Percentiles rank a stretch among this genome's conserved stretches.
Evolutionary conservation across 2,329 filamentous ascomycete genomes (phyloP).

Genomic region (Exophiala lecanii-corni): DNA sequence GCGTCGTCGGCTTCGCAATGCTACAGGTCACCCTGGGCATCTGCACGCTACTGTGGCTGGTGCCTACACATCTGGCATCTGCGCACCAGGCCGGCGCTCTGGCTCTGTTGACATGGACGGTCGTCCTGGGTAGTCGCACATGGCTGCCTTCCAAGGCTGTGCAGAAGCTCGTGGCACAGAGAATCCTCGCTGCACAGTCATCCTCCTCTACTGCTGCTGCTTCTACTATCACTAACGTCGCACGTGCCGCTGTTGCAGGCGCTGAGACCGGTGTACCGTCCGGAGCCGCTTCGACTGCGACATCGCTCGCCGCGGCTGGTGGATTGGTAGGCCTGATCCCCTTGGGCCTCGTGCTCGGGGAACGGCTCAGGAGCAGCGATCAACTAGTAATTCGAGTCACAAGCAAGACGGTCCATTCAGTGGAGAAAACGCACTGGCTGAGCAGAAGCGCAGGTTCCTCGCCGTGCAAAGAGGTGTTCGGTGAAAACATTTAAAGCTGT

Average conservation of each 20-base stretch:
- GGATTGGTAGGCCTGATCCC: neutral
- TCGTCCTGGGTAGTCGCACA: slow-evolving; percentile 73
- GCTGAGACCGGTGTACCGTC: too few species aligned
- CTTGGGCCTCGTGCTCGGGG: neutral
- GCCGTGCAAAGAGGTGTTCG: neutral
- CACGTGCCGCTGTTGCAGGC: too few species aligned
- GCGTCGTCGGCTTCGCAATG: slow-evolving; percentile 75
- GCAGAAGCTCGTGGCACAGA: slow-evolving; percentile 11
- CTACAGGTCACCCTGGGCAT: slow-evolving; percentile 85
- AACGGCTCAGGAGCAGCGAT: too few species aligned
- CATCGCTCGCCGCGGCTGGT: neutral
- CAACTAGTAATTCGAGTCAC: too few species aligned
- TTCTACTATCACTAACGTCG: neutral
- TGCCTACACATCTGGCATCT: slow-evolving; percentile 81
- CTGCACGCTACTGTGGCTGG: slow-evolving; percentile 85
- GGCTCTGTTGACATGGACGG: slow-evolving; percentile 73
- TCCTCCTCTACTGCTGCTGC: neutral
- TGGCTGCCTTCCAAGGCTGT: slow-evolving; percentile 55
- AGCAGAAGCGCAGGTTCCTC: neutral
- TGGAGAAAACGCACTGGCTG: too few species aligned
- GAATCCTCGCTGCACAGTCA: neutral
- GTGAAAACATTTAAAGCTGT: too few species aligned
- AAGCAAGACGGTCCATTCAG: too few species aligned
- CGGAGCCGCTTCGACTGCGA: neutral
- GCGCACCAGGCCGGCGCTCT: slow-evolving; percentile 89